These are phyloP conservation scores for Blastomyces silverae DNA, from an alignment of 2,329 filamentous ascomycete species.

Conservation along the genomic window DNA sequence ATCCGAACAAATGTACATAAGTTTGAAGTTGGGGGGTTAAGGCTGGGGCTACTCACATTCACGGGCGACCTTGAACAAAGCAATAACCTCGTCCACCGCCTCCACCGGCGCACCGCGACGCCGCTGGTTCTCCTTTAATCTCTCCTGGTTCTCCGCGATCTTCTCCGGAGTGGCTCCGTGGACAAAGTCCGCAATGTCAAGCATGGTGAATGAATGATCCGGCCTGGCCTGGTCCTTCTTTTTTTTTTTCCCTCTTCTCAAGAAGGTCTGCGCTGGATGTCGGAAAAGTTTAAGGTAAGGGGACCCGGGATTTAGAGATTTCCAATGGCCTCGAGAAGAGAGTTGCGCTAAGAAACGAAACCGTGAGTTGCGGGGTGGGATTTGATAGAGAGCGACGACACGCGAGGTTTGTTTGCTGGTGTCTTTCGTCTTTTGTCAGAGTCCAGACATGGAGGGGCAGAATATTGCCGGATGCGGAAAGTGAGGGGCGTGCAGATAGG, in stretches of 20 bases:
- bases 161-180: slow-evolving; percentile 85
- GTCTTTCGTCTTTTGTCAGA: background rate
- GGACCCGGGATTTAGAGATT: too few species aligned
- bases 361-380: background rate
- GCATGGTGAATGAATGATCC: slow-evolving; percentile 45
- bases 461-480: background rate
- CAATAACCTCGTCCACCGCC: slow-evolving; percentile 84
- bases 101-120: slow-evolving; percentile 73
- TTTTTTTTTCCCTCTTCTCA: too few species aligned
- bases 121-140: slow-evolving; percentile 70
- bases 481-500: background rate
- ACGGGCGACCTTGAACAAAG: slow-evolving; percentile 76
- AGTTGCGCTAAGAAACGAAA: background rate
- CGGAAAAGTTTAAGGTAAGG: too few species aligned
- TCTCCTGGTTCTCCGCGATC: slow-evolving; percentile 76
- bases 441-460: background rate
- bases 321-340: background rate
- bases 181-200: slow-evolving; percentile 73
- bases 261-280: too few species aligned
- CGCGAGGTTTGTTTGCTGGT: background rate
- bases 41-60: slow-evolving; percentile 53
- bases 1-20: too few species aligned
- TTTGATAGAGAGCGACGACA: background rate
- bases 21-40: background rate
- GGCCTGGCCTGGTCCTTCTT: too few species aligned